These are phyloP conservation scores for Kwoniella shandongensis DNA, from an alignment of 768 basidiomycete genomes.

Conservation along the genomic window DNA sequence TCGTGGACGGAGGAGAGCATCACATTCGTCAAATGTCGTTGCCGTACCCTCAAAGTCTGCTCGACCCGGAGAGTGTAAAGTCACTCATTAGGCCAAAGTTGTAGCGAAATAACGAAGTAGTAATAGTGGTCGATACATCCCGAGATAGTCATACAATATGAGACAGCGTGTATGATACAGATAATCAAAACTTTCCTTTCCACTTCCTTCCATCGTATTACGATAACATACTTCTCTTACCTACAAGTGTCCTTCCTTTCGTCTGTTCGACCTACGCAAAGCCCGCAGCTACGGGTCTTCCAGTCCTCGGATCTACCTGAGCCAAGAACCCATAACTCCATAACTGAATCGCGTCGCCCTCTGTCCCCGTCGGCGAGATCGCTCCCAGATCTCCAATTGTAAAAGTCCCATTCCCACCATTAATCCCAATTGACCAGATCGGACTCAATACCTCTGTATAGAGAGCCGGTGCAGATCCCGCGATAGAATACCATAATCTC, in stretches of 20 bases:
- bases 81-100: slow-evolving; percentile 34
- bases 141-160: no score
- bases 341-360: slow-evolving; percentile 55
- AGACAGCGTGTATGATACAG: no score
- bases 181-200: no score
- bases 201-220: no score
- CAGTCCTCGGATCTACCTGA: slow-evolving; percentile 51
- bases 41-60: slow-evolving; percentile 47
- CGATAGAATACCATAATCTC: slow-evolving; percentile 55
- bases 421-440: slow-evolving; percentile 45
- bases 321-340: slow-evolving; percentile 58
- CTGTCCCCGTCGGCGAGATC: slow-evolving; percentile 56
- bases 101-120: no score
- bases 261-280: slow-evolving; percentile 20
- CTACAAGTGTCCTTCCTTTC: no score
- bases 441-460: slow-evolving; percentile 58
- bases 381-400: slow-evolving; percentile 55
- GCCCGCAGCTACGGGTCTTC: slow-evolving; percentile 30
- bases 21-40: slow-evolving; percentile 35
- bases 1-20: slow-evolving; percentile 53
- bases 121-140: slow-evolving; percentile 8
- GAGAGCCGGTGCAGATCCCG: slow-evolving; percentile 53
- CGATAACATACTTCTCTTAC: no score
- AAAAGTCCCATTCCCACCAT: slow-evolving; percentile 51
- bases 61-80: slow-evolving; percentile 46